A percentile compares a stretch with the other conserved stretches of the same genome.
phyloP scores from a whole-genome alignment of 1,284 basidiomycete genomes.

The Taiwanofungus camphoratus region DNA sequence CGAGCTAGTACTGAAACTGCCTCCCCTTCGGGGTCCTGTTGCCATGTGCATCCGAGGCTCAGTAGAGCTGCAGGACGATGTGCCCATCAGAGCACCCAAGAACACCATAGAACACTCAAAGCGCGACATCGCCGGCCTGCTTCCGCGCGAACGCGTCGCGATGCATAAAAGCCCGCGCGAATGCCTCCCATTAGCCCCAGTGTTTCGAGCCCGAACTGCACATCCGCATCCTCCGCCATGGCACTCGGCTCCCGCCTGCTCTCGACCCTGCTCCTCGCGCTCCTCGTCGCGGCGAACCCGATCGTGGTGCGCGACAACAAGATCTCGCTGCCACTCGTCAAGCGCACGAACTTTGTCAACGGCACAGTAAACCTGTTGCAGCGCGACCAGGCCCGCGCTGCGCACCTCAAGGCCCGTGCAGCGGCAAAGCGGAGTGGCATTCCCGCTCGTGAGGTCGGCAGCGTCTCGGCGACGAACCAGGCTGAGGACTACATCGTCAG shows the following conservation, averaged over 20 bases:
- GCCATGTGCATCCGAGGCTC: not conserved
- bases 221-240: conserved; percentile 7
- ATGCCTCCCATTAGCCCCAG: not conserved
- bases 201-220: conserved; percentile 4
- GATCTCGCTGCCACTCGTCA: conserved; percentile 23
- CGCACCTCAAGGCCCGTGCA: conserved; percentile 16
- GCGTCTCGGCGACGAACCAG: conserved; percentile 36
- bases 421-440: conserved; percentile 12
- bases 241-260: conserved; percentile 15
- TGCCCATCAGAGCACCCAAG: not conserved
- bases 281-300: conserved; percentile 21
- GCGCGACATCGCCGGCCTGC: not conserved
- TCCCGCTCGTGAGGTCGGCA: conserved; percentile 13
- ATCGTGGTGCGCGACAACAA: conserved; percentile 18
- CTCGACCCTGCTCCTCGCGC: conserved; percentile 14
- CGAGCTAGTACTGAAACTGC: too few species aligned
- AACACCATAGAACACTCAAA: not conserved
- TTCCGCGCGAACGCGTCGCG: not conserved
- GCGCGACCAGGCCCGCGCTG: conserved; percentile 23
- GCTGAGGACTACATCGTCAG: conserved; percentile 27
- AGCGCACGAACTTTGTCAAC: conserved; percentile 25
- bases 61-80: not conserved
- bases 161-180: conserved; percentile 1
- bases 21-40: too few species aligned
- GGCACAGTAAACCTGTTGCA: conserved; percentile 19